phyloP scores from a whole-genome alignment of 495 filamentous ascomycete species.

The Cenococcum geophilum region DNA sequence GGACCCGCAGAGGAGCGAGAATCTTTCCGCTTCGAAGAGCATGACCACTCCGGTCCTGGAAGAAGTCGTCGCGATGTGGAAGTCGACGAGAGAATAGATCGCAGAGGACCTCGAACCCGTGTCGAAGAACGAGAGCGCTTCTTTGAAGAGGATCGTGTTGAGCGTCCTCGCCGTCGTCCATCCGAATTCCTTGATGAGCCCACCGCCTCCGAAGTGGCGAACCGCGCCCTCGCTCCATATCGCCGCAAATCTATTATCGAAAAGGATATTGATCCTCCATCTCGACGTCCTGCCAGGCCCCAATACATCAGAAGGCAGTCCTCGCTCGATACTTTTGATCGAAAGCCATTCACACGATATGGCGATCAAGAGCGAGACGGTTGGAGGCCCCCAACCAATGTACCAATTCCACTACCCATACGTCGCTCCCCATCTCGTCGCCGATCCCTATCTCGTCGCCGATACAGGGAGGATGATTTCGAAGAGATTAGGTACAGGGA shows the following conservation, averaged over 20 bases:
- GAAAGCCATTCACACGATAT: slow-evolving; percentile 49
- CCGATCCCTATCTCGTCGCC: slow-evolving; percentile 23
- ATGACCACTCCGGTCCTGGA: slow-evolving; percentile 29
- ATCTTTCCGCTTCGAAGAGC: slow-evolving; percentile 35
- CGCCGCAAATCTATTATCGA: slow-evolving; percentile 34
- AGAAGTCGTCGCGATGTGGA: slow-evolving; percentile 33
- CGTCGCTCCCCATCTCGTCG: slow-evolving; percentile 25
- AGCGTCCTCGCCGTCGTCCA: slow-evolving; percentile 46
- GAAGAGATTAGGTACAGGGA: slow-evolving; percentile 41
- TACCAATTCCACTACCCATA: slow-evolving; percentile 50
- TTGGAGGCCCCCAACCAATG: slow-evolving; percentile 45
- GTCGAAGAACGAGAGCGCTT: slow-evolving; percentile 49
- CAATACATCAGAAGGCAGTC: slow-evolving; percentile 58
- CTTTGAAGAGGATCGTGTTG: slow-evolving; percentile 51
- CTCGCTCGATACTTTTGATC: slow-evolving; percentile 67
- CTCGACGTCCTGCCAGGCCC: slow-evolving; percentile 48
- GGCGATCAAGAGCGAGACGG: slow-evolving; percentile 45
- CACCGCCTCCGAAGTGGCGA: slow-evolving; percentile 34
- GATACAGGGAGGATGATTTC: slow-evolving; percentile 34
- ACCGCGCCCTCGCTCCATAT: slow-evolving; percentile 38
- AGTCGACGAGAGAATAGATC: slow-evolving; percentile 34
- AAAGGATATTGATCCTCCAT: slow-evolving; percentile 43
- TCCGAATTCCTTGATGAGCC: slow-evolving; percentile 36
- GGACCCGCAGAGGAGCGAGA: slow-evolving; percentile 24
- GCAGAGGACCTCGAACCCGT: slow-evolving; percentile 32